Conservation (phyloP, 768 basidiomycete genomes). For the Inosperma sp. region DNA sequence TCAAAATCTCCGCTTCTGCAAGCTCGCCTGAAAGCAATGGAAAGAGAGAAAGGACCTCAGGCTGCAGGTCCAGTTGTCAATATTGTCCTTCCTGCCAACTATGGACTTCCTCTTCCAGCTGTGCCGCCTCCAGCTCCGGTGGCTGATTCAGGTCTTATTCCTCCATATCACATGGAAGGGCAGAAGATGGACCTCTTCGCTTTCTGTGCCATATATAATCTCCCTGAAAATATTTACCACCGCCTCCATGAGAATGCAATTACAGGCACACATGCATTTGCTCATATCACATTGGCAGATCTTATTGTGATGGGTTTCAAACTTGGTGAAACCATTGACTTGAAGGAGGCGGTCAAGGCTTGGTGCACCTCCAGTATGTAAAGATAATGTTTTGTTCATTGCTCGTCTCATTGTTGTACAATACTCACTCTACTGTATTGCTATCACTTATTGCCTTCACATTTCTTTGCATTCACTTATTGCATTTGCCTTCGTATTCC, state of each 20-base stretch:
- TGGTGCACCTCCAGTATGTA: background rate
- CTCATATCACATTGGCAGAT: background rate
- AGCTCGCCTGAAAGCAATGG: constrained; percentile 10
- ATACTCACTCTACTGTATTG: background rate
- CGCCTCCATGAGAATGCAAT: background rate
- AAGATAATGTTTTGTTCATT: background rate
- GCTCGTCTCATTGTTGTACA: background rate
- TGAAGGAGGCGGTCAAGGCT: background rate
- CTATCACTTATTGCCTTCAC: too few species aligned
- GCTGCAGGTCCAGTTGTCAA: constrained; percentile 7
- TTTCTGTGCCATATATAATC: constrained; percentile 1
- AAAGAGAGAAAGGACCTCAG: constrained; percentile 5
- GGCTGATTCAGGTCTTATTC: constrained; percentile 7
- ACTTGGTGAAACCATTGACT: constrained; percentile 5
- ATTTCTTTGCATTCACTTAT: background rate
- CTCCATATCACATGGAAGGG: background rate
- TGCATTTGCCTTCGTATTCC: too few species aligned
- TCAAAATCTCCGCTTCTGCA: constrained; percentile 15
- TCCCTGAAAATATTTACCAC: background rate
- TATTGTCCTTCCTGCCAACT: constrained; percentile 7
- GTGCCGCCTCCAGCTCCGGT: background rate
- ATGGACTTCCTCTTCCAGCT: background rate
- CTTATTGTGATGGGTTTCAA: constrained; percentile 3
- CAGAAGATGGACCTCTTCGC: background rate
- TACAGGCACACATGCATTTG: constrained; percentile 5